Base-by-base conservation (phyloP, 148 eudicot genomes). In the Fallopia convolvulus region DNA sequence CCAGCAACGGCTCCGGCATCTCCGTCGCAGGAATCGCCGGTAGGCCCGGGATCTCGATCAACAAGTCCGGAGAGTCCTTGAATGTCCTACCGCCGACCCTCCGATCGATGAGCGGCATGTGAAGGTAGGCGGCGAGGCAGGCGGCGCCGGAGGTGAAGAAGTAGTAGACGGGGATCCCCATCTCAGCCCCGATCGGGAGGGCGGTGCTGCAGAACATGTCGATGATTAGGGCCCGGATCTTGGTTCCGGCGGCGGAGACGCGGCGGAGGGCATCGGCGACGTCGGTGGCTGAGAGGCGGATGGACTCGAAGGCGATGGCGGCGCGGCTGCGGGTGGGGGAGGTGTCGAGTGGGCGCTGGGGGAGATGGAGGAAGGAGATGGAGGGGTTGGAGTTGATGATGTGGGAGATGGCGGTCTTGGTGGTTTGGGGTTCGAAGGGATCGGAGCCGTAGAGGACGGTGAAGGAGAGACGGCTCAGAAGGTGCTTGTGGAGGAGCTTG, bases 131-230 rank as follows among this genome's bases (percentile, higher is more conserved):
- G 30, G 78, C 77, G 3, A 85, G 85, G 39, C 41, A 77, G 12
- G 72, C 65, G 6, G 80, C 84, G 5, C 85, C 87, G 2, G 79
- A 75, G 46, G 83, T 87, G 71, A 78, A 75, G 87, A 80, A 85
- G 70, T 44, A 83, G 74, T 83, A 83, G 30, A 81, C 74, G 1
- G 88, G 88, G 6, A 87, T 77, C 1, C 74, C 58, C 7, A 83
- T 72, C 23, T 48, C 76, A 0, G 65, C 47, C 2, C 87, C 79
- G 10, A 85, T 78, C 3, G 71, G 21, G 14, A 82, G 65, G 23
- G 85, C 85, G 0, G 87, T 70, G 49, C 79, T 48, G 78, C 87
- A 83, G 76, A 87, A 85, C 55, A 83, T 60, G 70, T 87, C 90
- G 6, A 85, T 74, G 30, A 87, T 18, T 11, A 87, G 48, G 5